A percentile compares a stretch with the other conserved stretches of the same genome.
Conservation (phyloP, 2,329 filamentous ascomycete species). For the Orbilia blumenaviensis region DNA sequence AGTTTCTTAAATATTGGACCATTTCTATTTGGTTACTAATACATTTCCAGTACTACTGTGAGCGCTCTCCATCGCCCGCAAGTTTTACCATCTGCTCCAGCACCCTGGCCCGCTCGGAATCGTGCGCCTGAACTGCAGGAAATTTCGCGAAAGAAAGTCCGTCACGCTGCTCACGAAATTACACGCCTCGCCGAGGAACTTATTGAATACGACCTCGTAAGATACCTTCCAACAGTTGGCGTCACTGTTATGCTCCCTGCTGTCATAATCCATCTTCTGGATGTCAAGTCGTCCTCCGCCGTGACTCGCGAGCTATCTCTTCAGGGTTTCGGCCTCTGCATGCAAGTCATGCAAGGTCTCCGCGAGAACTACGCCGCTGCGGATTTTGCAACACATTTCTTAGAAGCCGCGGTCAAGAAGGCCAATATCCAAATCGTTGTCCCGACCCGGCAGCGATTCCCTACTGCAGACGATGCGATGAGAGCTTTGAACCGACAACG, state of each 20-base stretch:
- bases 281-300: slow-evolving; percentile 84
- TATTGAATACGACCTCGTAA: slow-evolving; percentile 75
- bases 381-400: slow-evolving; percentile 93
- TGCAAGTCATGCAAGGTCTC: slow-evolving; percentile 87
- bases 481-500: slow-evolving; percentile 38
- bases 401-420: slow-evolving; percentile 90
- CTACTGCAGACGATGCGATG: slow-evolving; percentile 52
- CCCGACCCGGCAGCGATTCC: slow-evolving; percentile 56
- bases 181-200: slow-evolving; percentile 83
- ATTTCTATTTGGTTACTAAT: slow-evolving; percentile 31
- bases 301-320: slow-evolving; percentile 77
- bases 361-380: slow-evolving; percentile 90
- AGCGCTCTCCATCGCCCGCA: slow-evolving; percentile 91
- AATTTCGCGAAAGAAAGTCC: slow-evolving; percentile 81
- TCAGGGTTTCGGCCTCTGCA: slow-evolving; percentile 86
- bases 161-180: slow-evolving; percentile 83
- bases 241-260: slow-evolving; percentile 90
- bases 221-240: slow-evolving; percentile 84
- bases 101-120: slow-evolving; percentile 56
- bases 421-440: slow-evolving; percentile 77
- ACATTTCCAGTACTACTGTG: slow-evolving; percentile 71
- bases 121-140: slow-evolving; percentile 77
- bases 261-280: slow-evolving; percentile 90
- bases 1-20: background rate
- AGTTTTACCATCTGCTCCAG: slow-evolving; percentile 78